Base-by-base conservation (phyloP, 306 rosid species). In the Dalbergia cultrata region DNA sequence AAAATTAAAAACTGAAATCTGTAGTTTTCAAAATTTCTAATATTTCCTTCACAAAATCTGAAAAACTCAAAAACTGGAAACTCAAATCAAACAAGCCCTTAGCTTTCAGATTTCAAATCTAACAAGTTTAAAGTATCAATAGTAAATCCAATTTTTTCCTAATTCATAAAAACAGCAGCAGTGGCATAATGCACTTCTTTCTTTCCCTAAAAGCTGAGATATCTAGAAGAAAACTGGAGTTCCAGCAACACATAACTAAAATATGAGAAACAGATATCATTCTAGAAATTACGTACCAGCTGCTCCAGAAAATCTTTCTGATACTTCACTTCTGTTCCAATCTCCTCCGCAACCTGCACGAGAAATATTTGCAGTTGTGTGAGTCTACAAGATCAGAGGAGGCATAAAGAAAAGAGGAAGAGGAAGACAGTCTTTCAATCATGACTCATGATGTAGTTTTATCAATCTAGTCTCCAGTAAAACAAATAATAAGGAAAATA, bases 321-420 rank as follows among this genome's bases (percentile, higher is more conserved):
- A 63, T 78, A 84, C 67, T 74, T 95, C 60, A 91, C 97, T 91
- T 91, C 97, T 17, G 90, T 83, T 56, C 91, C 94, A 43, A 95
- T 92, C 70, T 90, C 97, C 85, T 91, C 87, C 39, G 98, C 97
- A 81, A 95, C 94, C 97, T 95, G 90, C 67, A 68, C 43, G 80
- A 85, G 19, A 50, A 62, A 82, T 47, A 79, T 31, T 57, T 73
- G 50, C 49, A 7, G 64, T 8, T 85, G 33, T 58, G 62, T 59
- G 35, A 50, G 57, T 50, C 19, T 14, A 47, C 57, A 13, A 82
- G 16, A 82, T 75, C 58, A 22, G 52, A 67, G 49, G 54, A 64
- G 5, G 9, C 18, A 47, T n/a, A 11, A 16, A 81, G 56, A 70
- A 41, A 76, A 56, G 19, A 39, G 21, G 22, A 19, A 19, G 35